phyloP scores from a whole-genome alignment of 2,329 filamentous ascomycete species.

The Monilinia aucupariae region DNA sequence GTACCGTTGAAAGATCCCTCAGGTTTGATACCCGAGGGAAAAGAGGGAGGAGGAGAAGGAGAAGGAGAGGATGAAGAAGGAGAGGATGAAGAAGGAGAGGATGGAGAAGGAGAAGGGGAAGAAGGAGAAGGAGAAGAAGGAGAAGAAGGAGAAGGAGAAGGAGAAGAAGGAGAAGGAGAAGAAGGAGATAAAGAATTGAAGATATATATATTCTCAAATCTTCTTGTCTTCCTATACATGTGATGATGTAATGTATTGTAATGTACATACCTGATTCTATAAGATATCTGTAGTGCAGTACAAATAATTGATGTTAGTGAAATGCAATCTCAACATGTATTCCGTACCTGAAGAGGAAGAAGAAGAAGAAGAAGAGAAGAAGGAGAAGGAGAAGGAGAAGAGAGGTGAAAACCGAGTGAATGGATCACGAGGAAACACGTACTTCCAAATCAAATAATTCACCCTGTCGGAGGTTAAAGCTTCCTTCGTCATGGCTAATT shows the following conservation, averaged over 20 bases:
- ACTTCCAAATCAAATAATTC: conserved; percentile 69
- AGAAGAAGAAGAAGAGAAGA: background rate
- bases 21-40: background rate
- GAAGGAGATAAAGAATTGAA: background rate
- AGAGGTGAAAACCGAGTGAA: conserved; percentile 17
- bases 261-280: too few relatives aligned
- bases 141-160: too few relatives aligned
- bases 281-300: conserved; percentile 26
- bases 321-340: conserved; percentile 15
- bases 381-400: conserved; percentile 9
- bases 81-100: too few relatives aligned
- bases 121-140: too few relatives aligned
- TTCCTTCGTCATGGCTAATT: conserved; percentile 34
- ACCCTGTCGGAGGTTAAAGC: conserved; percentile 58
- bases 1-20: too few relatives aligned
- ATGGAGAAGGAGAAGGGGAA: too few relatives aligned
- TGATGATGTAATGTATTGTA: conserved; percentile 24
- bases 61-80: too few relatives aligned
- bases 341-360: conserved; percentile 26
- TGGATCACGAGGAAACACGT: conserved; percentile 39
- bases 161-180: background rate
- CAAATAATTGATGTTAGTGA: conserved; percentile 30
- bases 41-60: too few relatives aligned
- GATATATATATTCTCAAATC: background rate
- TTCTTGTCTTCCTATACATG: too few relatives aligned